These are phyloP conservation scores for Cladosporium sp. DNA, from an alignment of 2,329 filamentous ascomycete genomes.

Conservation along the genomic window DNA sequence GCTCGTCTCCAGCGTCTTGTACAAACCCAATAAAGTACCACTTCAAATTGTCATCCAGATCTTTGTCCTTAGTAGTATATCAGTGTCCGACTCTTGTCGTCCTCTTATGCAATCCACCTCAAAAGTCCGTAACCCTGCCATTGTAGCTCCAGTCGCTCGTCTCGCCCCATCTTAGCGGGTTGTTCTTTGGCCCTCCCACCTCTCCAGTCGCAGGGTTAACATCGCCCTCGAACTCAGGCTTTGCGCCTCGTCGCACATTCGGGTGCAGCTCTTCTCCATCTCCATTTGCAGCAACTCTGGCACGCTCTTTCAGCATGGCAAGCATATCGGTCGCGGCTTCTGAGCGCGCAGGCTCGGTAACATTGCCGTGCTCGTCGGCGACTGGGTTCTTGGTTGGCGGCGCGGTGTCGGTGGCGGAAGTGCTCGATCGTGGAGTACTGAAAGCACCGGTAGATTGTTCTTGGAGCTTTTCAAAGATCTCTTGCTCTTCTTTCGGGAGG, in stretches of 20 bases:
- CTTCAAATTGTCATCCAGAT: background rate
- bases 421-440: conserved; percentile 60
- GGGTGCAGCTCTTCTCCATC: conserved; percentile 68
- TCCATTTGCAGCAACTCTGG: conserved; percentile 54
- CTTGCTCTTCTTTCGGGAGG: conserved; percentile 84
- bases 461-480: conserved; percentile 86
- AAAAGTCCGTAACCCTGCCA: conserved; percentile 90
- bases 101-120: conserved; percentile 23
- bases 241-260: conserved; percentile 71
- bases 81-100: background rate
- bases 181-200: conserved; percentile 95
- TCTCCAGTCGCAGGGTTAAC: conserved; percentile 92
- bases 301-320: conserved; percentile 35
- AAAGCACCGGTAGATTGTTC: conserved; percentile 73
- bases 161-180: conserved; percentile 84
- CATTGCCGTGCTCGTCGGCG: conserved; percentile 8
- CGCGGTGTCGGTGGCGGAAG: conserved; percentile 38
- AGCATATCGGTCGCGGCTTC: conserved; percentile 29
- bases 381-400: conserved; percentile 22
- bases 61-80: background rate
- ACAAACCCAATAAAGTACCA: background rate
- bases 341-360: conserved; percentile 19
- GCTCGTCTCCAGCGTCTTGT: background rate
- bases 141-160: conserved; percentile 88
- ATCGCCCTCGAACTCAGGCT: conserved; percentile 91